Percentiles rank a stretch among this genome's conserved stretches.
Evolutionary conservation across 2,329 filamentous ascomycete species (phyloP).

Genomic region (Venturia aucupariae): DNA sequence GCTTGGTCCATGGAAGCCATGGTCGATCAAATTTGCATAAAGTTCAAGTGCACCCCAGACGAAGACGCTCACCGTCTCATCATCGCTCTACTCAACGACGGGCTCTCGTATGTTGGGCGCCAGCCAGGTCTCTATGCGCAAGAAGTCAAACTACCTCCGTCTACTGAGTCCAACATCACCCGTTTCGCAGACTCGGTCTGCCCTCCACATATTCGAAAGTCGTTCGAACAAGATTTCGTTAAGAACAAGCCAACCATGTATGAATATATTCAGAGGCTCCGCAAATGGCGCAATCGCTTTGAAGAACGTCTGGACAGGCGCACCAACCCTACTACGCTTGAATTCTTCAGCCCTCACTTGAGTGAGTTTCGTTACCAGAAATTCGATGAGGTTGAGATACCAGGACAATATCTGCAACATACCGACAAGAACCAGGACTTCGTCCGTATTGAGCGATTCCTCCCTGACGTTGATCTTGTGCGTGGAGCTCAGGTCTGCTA

Average conservation of each 20-base stretch:
- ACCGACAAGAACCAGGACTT: conserved; percentile 99
- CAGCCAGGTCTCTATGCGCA: conserved; percentile 79
- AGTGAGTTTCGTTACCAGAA: conserved; percentile 97
- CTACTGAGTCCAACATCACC: conserved; percentile 93
- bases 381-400: conserved; percentile 96
- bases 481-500: conserved; percentile 86
- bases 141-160: conserved; percentile 79
- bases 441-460: conserved; percentile 90
- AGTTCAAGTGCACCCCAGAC: conserved; percentile 97
- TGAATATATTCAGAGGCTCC: conserved; percentile 95
- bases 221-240: conserved; percentile 97
- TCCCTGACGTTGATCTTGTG: conserved; percentile 89
- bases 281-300: conserved; percentile 94
- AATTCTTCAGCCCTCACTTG: conserved; percentile 79
- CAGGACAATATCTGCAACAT: conserved; percentile 92
- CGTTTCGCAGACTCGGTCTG: conserved; percentile 94
- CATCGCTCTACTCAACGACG: conserved; percentile 94
- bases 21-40: conserved; percentile 97
- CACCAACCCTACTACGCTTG: conserved; percentile 62
- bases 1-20: conserved; percentile 98
- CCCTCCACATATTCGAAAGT: conserved; percentile 86
- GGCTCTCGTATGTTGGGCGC: conserved; percentile 81
- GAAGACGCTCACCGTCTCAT: conserved; percentile 97
- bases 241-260: conserved; percentile 92
- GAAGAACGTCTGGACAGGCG: conserved; percentile 93